Base-by-base conservation (phyloP, 768 basidiomycete species). In the Suillus hirtellus region DNA sequence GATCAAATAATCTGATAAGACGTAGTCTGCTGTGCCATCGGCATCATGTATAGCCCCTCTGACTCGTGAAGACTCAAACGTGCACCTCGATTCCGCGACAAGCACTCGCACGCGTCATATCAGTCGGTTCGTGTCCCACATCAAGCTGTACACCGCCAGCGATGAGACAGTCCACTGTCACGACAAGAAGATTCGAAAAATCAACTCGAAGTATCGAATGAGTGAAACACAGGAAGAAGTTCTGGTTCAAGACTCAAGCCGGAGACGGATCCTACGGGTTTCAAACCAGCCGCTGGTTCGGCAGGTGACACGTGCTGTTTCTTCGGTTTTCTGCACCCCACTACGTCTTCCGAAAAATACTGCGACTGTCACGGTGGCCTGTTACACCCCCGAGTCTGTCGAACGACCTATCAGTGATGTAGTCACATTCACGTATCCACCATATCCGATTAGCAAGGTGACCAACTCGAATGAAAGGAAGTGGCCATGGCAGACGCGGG, bases 211-310 rank as follows among this genome's bases (percentile, higher is more conserved):
- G 34, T n/a, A 53, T 53, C 19, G 19, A 7, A n/a, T 10, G 19
- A 53, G 52, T 19, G 31, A 53, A 53, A 34, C 10, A 19, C 31
- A 19, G 19, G 52, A 53, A 11, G 19, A n/a, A 11, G 11, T 6
- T 12, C 31, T 53, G 11, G 2, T 19, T 6, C 52, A 53, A 34
- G 52, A 35, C 19, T n/a, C 31, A 10, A 53, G 19, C 34, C 31
- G 52, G 19, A 53, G 34, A 34, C 31, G 52, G 31, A 53, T 12
- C n/a, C 31, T 53, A 35, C 52, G 52, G 4, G 34, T 35, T 12
- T 34, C 52, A 53, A 27, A 40, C 37, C 21, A 40, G 55, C 55
- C 55, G 55, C 37, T 56, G 55, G 55, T 24, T 27, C 21, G 24
- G 21, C 55, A 56, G 15, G 9, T 24, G 55, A 56, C 55, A 17